phyloP scores from a whole-genome alignment of 768 basidiomycete genomes.

The Rhizopogon vesiculosus region DNA sequence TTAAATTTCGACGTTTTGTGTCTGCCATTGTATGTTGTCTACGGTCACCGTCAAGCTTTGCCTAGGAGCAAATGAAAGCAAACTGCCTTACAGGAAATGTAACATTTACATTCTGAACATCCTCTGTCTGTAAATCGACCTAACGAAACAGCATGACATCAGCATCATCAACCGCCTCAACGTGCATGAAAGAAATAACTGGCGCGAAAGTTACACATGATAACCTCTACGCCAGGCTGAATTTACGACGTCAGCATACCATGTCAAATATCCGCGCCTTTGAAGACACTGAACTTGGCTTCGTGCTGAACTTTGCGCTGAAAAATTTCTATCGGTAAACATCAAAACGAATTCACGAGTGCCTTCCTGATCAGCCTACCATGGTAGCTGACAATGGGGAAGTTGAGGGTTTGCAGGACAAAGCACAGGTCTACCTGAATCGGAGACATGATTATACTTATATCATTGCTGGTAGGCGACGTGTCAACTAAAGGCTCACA shows the following conservation, averaged over 20 bases:
- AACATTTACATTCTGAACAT: neutral
- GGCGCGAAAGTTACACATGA: constrained; percentile 6
- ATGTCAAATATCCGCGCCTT: neutral
- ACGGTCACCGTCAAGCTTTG: constrained; percentile 1
- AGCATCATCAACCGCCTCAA: neutral
- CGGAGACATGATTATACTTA: too few species aligned
- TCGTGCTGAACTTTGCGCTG: neutral
- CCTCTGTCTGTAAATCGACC: neutral
- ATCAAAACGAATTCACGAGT: neutral
- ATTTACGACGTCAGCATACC: neutral
- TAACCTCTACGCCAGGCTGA: neutral
- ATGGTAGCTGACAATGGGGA: neutral
- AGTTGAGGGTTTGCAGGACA: neutral
- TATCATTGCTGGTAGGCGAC: too few species aligned
- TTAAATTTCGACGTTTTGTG: neutral
- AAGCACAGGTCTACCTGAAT: neutral
- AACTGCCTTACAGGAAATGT: neutral
- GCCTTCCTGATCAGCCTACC: neutral
- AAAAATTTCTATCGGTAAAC: neutral
- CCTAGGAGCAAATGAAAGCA: neutral
- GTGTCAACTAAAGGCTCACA: too few species aligned
- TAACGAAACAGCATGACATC: constrained; percentile 5
- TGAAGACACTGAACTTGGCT: neutral
- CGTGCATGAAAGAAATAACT: constrained; percentile 10
- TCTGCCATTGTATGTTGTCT: constrained; percentile 10